Base-by-base conservation (phyloP, 2,329 filamentous ascomycete genomes). In the Talaromyces sp. region DNA sequence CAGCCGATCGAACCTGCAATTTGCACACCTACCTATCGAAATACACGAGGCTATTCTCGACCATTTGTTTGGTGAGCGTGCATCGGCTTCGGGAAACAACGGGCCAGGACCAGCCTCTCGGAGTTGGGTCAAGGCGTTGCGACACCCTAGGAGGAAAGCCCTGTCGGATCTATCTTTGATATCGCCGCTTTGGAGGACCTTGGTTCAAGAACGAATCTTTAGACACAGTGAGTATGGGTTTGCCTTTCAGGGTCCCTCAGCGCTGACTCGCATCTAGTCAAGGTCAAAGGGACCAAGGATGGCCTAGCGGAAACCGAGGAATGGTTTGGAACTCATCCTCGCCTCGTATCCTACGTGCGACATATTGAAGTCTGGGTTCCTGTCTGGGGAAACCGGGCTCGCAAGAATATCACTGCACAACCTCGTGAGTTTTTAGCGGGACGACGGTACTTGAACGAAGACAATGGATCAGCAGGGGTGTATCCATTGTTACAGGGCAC, bases 321-420 rank as follows among this genome's bases (percentile, higher is more conserved):
- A 35, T 90, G 88, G 78, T 88, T 91, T 65, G 72, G 75, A 17
- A 65, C 73, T 10, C 81, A 86, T 61, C 77, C 80, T 29, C 83
- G 89, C 67, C 81, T 91, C 6, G 80, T 83, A 21, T 66, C 74
- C 9, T 85, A 90, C 65, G 85, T 91, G 62, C 86, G 85, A 65
- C 88, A 91, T 68, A 82, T 91, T 61, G 88, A 91, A 73, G 80
- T 91, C 48, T 91, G 88, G 88, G 89, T 91, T 63, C 88, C 89
- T 3, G 88, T 91, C 46, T 91, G 80, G 75, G 79, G 81, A 17
- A 76, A 88, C 66, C 82, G 87, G 65, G 65, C 68, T 3, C 62
- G 64, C 31, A 84, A 83, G 21, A 82, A 80, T 59, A 78, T 79
- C 60, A 74, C 77, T 10, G 74, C 80, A 5, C 55, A 61, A 21